Percentiles rank a stretch among this genome's conserved stretches.
These are phyloP conservation scores for Przewalskia tangutica DNA, from an alignment of 257 asterid species.

Conservation along the genomic window DNA sequence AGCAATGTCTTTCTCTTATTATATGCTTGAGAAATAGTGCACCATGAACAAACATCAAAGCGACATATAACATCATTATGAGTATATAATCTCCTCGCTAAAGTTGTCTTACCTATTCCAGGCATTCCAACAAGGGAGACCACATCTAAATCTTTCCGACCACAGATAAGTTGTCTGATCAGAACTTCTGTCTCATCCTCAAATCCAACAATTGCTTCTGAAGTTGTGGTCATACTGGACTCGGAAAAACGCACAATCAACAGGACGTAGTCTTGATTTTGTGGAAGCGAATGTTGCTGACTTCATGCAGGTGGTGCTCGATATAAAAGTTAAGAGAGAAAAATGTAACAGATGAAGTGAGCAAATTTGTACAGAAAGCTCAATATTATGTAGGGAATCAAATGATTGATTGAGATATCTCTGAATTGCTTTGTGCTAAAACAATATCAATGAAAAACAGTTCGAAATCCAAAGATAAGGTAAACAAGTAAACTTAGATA, in stretches of 20 bases:
- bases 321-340: neutral
- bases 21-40: constrained; percentile 1
- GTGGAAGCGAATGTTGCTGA: neutral
- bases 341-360: neutral
- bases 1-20: neutral
- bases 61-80: neutral
- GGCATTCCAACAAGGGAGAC: neutral
- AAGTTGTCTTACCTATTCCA: neutral
- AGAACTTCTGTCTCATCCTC: neutral
- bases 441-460: too few relatives aligned
- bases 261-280: neutral
- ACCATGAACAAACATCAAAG: neutral
- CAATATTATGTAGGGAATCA: neutral
- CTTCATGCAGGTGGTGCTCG: neutral
- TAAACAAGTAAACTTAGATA: too few relatives aligned
- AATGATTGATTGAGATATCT: neutral
- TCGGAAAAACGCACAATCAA: neutral
- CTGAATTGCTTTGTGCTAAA: neutral
- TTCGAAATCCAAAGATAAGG: too few relatives aligned
- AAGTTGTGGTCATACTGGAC: neutral
- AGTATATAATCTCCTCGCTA: neutral
- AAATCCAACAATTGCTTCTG: neutral
- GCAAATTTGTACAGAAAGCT: neutral
- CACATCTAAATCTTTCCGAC: neutral
- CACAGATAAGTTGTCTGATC: neutral